Conservation (phyloP, 2,329 filamentous ascomycete species). For the Calonectria pseudoturangicola region DNA sequence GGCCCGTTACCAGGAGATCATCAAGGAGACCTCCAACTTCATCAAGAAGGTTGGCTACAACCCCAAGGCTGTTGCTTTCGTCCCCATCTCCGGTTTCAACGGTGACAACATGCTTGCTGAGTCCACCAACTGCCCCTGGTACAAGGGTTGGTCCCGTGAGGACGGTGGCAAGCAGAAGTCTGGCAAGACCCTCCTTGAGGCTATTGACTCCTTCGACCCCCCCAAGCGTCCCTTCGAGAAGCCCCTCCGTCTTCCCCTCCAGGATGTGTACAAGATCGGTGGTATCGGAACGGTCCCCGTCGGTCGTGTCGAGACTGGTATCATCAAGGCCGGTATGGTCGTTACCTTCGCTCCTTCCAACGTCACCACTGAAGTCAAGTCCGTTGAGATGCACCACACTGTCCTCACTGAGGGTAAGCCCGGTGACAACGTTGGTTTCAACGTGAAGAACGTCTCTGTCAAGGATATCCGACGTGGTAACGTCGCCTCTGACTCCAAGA, state of each 20-base stretch:
- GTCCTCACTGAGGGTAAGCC: slow-evolving; percentile 95
- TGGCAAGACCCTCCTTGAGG: slow-evolving; percentile 99
- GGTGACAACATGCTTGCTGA: slow-evolving; percentile 99
- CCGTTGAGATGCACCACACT: slow-evolving; percentile 99
- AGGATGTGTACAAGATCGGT: slow-evolving; percentile 99
- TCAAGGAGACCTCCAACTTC: slow-evolving; percentile 99
- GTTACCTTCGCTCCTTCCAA: slow-evolving; percentile 98
- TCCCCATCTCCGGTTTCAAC: slow-evolving; percentile 99
- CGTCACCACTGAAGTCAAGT: slow-evolving; percentile 99
- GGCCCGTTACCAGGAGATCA: slow-evolving; percentile 97
- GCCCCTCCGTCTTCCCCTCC: slow-evolving; percentile 99
- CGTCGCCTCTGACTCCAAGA: slow-evolving; percentile 99
- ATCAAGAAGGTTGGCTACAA: slow-evolving; percentile 99
- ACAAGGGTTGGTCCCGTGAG: slow-evolving; percentile 99
- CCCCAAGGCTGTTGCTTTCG: slow-evolving; percentile 98
- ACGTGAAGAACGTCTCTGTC: slow-evolving; percentile 99
- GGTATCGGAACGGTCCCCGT: slow-evolving; percentile 99
- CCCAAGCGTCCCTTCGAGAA: slow-evolving; percentile 97
- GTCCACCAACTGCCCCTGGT: slow-evolving; percentile 98
- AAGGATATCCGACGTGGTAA: slow-evolving; percentile 99
- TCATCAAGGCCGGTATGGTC: slow-evolving; percentile 93
- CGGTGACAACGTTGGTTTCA: slow-evolving; percentile 99
- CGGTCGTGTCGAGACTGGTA: slow-evolving; percentile 99
- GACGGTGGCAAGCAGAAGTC: slow-evolving; percentile 86
- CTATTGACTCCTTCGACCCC: slow-evolving; percentile 96